phyloP scores from a whole-genome alignment of 2,329 filamentous ascomycete species.

The Aspergillus pseudoglaucus region DNA sequence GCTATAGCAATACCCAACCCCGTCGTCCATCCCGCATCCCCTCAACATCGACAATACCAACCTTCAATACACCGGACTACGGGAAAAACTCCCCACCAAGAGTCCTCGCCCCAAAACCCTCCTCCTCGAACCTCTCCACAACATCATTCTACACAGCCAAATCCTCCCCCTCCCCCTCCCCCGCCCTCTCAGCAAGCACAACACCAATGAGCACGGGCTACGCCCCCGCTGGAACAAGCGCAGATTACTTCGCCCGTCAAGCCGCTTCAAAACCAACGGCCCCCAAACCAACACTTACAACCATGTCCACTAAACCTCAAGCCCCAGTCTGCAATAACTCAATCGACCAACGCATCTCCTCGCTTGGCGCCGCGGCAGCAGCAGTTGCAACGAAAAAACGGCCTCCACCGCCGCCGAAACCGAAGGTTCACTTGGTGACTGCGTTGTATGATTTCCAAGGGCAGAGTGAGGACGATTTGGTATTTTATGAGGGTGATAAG shows the following conservation, averaged over 20 bases:
- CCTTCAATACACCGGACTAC: too few species aligned
- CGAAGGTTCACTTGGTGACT: slow-evolving; percentile 53
- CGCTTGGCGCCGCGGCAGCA: background rate
- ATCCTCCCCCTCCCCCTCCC: background rate
- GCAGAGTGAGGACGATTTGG: slow-evolving; percentile 62
- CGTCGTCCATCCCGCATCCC: too few species aligned
- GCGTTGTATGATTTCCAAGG: slow-evolving; percentile 71
- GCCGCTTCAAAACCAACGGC: background rate
- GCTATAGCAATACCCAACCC: slow-evolving; percentile 11
- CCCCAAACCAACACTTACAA: background rate
- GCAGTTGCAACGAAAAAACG: slow-evolving; percentile 58
- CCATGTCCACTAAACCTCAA: slow-evolving; percentile 14
- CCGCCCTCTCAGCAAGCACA: background rate
- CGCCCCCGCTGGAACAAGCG: slow-evolving; percentile 10
- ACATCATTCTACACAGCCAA: background rate
- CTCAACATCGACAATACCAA: too few species aligned
- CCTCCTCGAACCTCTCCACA: slow-evolving; percentile 7
- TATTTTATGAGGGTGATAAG: slow-evolving; percentile 68
- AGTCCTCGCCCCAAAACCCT: too few species aligned
- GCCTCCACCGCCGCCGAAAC: slow-evolving; percentile 56
- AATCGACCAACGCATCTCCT: background rate
- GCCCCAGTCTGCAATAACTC: slow-evolving; percentile 22
- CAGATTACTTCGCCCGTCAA: slow-evolving; percentile 36
- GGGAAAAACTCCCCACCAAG: too few species aligned
- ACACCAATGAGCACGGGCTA: background rate